phyloP scores from a whole-genome alignment of 2,329 filamentous ascomycete species.

The Fusarium virguliforme region DNA sequence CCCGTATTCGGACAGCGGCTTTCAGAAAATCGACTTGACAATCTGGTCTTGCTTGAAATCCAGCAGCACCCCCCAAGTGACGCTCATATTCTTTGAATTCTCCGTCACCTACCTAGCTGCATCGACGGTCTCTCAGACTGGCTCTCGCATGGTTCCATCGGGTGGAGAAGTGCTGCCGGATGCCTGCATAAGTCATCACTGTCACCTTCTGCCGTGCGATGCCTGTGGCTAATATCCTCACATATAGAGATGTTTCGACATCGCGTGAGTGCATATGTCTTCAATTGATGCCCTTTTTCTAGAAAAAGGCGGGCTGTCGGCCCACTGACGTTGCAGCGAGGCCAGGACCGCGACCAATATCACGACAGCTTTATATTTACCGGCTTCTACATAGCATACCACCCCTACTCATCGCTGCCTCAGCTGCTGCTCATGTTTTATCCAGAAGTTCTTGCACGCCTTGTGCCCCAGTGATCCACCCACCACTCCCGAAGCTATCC shows the following conservation, averaged over 20 bases:
- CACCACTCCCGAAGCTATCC: conserved; percentile 97
- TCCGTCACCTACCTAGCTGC: conserved; percentile 27
- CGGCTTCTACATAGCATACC: not conserved
- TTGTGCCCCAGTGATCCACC: conserved; percentile 91
- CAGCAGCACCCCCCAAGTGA: conserved; percentile 11
- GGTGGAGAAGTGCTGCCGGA: conserved; percentile 31
- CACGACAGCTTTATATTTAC: not conserved
- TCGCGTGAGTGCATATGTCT: conserved; percentile 1
- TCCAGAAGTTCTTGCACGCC: conserved; percentile 89
- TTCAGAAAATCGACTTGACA: not conserved
- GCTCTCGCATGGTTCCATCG: conserved; percentile 23
- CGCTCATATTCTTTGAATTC: conserved; percentile 17
- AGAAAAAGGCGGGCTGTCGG: not conserved
- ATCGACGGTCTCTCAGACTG: conserved; percentile 27
- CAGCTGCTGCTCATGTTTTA: conserved; percentile 79
- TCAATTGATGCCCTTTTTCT: not conserved
- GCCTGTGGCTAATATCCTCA: conserved; percentile 6
- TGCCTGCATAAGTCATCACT: conserved; percentile 25
- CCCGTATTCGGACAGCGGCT: not conserved
- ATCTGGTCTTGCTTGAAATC: not conserved
- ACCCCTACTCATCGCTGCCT: conserved; percentile 71
- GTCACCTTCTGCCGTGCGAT: conserved; percentile 23
- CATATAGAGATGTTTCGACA: not conserved
- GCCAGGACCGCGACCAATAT: not conserved
- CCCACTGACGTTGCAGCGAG: not conserved